Percentiles rank a stretch among this genome's conserved stretches.
These are phyloP conservation scores for Discostella stelligera DNA, from an alignment of 352 stramenopile genomes.

Conservation along the genomic window DNA sequence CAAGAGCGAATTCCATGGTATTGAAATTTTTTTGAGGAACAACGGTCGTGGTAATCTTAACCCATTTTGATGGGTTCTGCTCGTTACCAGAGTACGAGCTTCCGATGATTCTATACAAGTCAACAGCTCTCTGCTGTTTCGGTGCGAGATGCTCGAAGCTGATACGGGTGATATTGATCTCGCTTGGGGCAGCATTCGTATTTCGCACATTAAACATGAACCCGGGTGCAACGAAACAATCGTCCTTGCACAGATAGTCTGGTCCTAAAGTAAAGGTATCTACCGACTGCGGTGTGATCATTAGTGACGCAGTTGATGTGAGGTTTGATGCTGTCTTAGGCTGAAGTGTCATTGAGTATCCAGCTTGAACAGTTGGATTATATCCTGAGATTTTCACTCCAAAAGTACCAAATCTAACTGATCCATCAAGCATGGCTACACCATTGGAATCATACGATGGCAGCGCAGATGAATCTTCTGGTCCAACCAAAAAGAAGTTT, in stretches of 20 bases:
- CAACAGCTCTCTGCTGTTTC: not conserved
- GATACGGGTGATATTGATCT: constrained; percentile 6
- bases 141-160: constrained; percentile 9
- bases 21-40: constrained; percentile 3
- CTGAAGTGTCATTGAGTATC: not conserved
- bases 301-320: not conserved
- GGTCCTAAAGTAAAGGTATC: constrained; percentile 5
- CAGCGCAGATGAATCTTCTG: not conserved
- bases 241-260: not conserved
- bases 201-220: constrained; percentile 15
- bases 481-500: not conserved
- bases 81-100: constrained; percentile 5
- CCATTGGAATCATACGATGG: not conserved
- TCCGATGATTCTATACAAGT: constrained; percentile 2
- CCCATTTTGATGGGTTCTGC: constrained; percentile 4
- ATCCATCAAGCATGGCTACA: not conserved
- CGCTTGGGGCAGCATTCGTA: not conserved
- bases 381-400: not conserved
- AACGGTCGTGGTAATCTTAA: not conserved
- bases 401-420: not conserved
- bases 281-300: not conserved
- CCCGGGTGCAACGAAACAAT: constrained; percentile 1
- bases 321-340: not conserved
- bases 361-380: not conserved
- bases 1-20: not conserved